These are phyloP conservation scores for Cynara cardunculus DNA, from an alignment of 129 eudicot species.

Conservation along the genomic window DNA sequence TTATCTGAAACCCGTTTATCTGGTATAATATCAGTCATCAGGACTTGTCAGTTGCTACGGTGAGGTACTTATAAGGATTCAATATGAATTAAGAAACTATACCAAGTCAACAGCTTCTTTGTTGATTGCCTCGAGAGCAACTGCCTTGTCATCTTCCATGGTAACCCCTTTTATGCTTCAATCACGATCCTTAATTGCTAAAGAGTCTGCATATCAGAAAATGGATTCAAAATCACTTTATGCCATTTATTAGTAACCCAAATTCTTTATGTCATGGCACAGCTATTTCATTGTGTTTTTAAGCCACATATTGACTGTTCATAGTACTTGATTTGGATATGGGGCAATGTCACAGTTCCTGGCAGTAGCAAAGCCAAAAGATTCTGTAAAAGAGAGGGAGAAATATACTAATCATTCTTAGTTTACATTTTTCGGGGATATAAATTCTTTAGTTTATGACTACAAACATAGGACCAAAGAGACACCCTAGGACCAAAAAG, in stretches of 20 bases:
- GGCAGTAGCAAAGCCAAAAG: not conserved
- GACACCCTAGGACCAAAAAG: not conserved
- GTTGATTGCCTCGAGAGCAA: conserved; percentile 54
- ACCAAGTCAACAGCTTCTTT: conserved; percentile 66
- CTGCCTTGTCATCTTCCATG: conserved; percentile 45
- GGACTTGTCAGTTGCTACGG: conserved; percentile 5
- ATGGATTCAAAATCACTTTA: not conserved
- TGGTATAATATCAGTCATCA: conserved; percentile 3
- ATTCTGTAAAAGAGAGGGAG: not conserved
- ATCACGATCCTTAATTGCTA: conserved; percentile 5
- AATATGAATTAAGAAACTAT: not conserved
- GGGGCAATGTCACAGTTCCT: not conserved
- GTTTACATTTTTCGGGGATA: not conserved
- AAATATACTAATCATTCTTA: not conserved
- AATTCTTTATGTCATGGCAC: not conserved
- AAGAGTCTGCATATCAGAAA: conserved; percentile 16
- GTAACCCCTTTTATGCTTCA: conserved; percentile 17
- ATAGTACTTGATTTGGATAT: not conserved
- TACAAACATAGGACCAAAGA: not conserved
- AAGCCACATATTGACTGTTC: not conserved
- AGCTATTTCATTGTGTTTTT: not conserved
- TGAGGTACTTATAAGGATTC: not conserved
- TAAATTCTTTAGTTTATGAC: not conserved
- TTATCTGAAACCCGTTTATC: not conserved
- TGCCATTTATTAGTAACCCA: not conserved